Conservation (phyloP, 257 asterid species). For the Nicotiana attenuata region DNA sequence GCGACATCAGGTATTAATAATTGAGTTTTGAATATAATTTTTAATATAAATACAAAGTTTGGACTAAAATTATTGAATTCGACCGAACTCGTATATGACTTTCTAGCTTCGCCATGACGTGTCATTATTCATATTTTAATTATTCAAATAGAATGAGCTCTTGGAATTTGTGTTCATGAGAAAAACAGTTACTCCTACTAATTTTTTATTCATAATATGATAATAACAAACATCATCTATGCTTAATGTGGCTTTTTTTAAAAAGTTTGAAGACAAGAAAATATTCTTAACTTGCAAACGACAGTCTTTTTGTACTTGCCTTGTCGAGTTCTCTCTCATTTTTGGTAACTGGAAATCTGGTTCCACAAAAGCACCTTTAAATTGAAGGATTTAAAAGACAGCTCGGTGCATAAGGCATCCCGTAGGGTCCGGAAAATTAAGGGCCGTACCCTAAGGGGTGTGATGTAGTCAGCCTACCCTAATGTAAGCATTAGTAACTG, state of each 20-base stretch:
- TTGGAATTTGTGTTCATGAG: neutral
- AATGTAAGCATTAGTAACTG: no score
- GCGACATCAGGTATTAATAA: no score
- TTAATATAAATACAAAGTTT: no score
- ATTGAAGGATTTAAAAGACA: no score
- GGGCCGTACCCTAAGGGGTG: rapidly evolving
- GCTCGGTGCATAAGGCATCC: neutral
- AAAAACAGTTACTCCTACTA: neutral
- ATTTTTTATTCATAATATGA: neutral
- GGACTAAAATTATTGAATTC: no score
- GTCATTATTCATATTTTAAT: neutral
- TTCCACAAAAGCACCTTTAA: no score
- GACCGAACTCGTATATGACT: no score
- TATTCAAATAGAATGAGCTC: neutral
- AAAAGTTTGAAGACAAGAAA: neutral
- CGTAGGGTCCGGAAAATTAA: neutral
- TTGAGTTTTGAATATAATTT: no score
- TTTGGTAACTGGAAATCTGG: neutral
- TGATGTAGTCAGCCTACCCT: no score
- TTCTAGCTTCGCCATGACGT: no score
- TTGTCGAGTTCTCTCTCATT: neutral
- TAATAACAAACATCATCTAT: neutral
- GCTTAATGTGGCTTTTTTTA: neutral
- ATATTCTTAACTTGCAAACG: neutral
- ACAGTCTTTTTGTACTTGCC: neutral